Base-by-base conservation (phyloP, 805 yeast species). In the Priceomyces melissophilus region DNA sequence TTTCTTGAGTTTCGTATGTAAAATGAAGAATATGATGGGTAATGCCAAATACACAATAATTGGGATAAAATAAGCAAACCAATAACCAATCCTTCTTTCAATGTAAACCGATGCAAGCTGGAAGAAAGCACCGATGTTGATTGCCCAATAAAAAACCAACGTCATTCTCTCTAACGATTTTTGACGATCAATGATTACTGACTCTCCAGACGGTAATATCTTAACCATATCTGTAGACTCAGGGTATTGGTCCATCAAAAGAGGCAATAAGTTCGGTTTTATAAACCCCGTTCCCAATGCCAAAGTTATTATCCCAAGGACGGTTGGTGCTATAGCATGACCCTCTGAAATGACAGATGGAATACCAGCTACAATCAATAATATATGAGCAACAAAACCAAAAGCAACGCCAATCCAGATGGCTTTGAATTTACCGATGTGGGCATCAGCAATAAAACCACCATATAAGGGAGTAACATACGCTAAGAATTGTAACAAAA, bases 131-230 rank as follows among this genome's bases (percentile, higher is more conserved):
- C 81, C 82, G 44, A 75, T 63, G 51, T 75, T 78, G 48, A 78
- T 76, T 39, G 76, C 60, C 78, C 79, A 75, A 58, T 76, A 76
- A 55, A 75, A 76, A 34, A 71, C 61, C 54, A 75, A 61, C 15
- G 74, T 52, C 58, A 65, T 67, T 52, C 71, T 55, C 50, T 66
- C 69, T 42, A 72, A 54, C 3, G 75, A 56, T 41, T 68, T 60
- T 51, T 67, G 69, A 40, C 75, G 65, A 49, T 73, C 77, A 34
- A 74, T 61, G 50, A 84, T 78, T 28, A 84, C 90, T 36, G 73
- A 71, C 55, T 80, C 81, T 42, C 95, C 95, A 20, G 69, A 56
- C 48, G 75, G 73, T 42, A 75, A 65, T 3, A 75, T 76, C 58
- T 71, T 75, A 41, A 86, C 77, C 38, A 74, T 78, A 47, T 80